phyloP scores from a whole-genome alignment of 371 early-diverging fungal species.

The Mucor mucedo region DNA sequence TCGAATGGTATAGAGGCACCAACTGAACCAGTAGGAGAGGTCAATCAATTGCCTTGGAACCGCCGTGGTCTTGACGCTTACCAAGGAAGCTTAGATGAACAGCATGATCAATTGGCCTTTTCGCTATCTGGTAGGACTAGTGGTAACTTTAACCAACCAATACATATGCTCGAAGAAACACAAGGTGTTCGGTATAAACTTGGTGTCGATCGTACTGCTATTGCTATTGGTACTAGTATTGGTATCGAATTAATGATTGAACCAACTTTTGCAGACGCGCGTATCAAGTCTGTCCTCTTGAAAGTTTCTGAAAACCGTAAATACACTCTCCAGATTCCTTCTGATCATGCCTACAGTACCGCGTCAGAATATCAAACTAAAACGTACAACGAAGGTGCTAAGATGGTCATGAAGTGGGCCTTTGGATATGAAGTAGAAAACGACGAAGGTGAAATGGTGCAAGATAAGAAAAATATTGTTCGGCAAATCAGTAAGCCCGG shows the following conservation, averaged over 20 bases:
- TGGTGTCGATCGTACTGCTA: slow-evolving; percentile 45
- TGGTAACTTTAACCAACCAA: slow-evolving; percentile 28
- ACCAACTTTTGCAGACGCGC: slow-evolving; percentile 25
- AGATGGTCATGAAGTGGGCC: slow-evolving; percentile 48
- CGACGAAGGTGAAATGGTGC: slow-evolving; percentile 14
- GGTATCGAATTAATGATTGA: slow-evolving; percentile 43
- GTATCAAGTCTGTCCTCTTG: slow-evolving; percentile 29
- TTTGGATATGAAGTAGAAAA: slow-evolving; percentile 36
- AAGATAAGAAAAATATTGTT: not conserved
- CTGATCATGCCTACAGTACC: slow-evolving; percentile 13
- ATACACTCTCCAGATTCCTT: slow-evolving; percentile 41
- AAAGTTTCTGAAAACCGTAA: slow-evolving; percentile 31
- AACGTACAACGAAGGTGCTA: slow-evolving; percentile 18
- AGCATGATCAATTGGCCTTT: slow-evolving; percentile 41
- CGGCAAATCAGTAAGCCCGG: not conserved
- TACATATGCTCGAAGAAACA: not conserved
- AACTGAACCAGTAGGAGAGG: too few relatives aligned
- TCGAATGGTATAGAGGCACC: not conserved
- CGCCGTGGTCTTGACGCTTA: slow-evolving; percentile 19
- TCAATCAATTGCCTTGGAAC: slow-evolving; percentile 18
- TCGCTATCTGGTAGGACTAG: slow-evolving; percentile 37
- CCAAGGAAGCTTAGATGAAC: slow-evolving; percentile 39
- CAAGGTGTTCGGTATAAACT: slow-evolving; percentile 42
- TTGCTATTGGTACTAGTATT: slow-evolving; percentile 46
- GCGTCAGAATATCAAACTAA: slow-evolving; percentile 21